Evolutionary conservation across 345 rosid species (phyloP).

Genomic region (Heritiera littoralis): DNA sequence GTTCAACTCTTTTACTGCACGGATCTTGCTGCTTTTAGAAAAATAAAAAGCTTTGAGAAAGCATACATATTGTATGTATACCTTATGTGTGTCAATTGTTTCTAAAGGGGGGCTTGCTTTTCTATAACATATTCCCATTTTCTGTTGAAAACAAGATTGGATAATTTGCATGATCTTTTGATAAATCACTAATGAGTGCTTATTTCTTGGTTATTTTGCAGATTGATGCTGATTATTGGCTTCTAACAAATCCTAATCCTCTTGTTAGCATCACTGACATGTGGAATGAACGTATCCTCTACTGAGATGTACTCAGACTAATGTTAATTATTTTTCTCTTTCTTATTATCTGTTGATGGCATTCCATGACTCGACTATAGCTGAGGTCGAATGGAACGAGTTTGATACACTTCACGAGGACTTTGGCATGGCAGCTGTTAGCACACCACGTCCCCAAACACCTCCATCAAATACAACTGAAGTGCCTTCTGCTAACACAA

Average conservation of each 20-base stretch:
- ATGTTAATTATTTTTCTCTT: neutral
- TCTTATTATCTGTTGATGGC: neutral
- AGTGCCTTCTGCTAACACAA: constrained; percentile 37
- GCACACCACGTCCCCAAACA: constrained; percentile 55
- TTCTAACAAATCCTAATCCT: constrained; percentile 81
- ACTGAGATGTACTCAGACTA: neutral
- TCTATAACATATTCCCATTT: neutral
- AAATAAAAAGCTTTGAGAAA: neutral
- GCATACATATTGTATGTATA: neutral
- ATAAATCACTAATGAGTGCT: neutral
- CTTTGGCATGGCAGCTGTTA: constrained; percentile 35
- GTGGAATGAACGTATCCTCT: constrained; percentile 83
- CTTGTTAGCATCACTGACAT: constrained; percentile 85
- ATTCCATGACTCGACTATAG: constrained; percentile 42
- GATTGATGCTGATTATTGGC: constrained; percentile 92
- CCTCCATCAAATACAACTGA: constrained; percentile 51
- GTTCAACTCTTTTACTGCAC: constrained; percentile 28
- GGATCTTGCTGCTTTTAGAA: neutral
- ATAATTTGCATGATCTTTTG: neutral
- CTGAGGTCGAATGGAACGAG: constrained; percentile 57
- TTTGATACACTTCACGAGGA: constrained; percentile 48
- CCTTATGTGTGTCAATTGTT: neutral
- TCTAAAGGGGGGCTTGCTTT: neutral
- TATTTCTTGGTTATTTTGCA: constrained; percentile 34
- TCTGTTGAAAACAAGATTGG: neutral